phyloP scores from a whole-genome alignment of 352 stramenopile species.

The Globisporangium emineosum region DNA sequence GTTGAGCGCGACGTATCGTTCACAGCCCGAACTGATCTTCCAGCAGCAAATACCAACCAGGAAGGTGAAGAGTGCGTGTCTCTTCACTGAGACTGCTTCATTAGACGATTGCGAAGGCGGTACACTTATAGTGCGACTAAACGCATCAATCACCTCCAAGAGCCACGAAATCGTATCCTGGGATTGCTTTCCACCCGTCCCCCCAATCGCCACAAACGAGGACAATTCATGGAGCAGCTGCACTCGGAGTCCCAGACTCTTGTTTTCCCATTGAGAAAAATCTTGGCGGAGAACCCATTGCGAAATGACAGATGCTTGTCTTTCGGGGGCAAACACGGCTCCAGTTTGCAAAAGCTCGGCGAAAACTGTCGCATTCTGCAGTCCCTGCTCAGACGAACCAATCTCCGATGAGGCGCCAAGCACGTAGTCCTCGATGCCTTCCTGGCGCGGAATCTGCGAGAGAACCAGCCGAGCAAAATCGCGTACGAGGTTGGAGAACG shows the following conservation, averaged over 20 bases:
- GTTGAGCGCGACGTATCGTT: slow-evolving; percentile 1
- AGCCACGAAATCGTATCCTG: slow-evolving; percentile 17
- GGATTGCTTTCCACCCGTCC: slow-evolving; percentile 1
- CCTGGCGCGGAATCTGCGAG: slow-evolving; percentile 9
- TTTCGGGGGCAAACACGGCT: slow-evolving; percentile 7
- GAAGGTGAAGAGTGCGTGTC: slow-evolving; percentile 17
- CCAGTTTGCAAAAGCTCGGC: slow-evolving; percentile 12
- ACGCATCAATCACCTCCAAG: slow-evolving; percentile 14
- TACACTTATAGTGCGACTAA: slow-evolving; percentile 3
- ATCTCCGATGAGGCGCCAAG: not conserved
- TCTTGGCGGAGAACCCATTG: slow-evolving; percentile 22
- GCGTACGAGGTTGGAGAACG: not conserved
- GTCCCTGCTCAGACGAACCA: not conserved
- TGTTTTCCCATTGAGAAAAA: slow-evolving; percentile 12
- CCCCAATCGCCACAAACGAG: slow-evolving; percentile 5
- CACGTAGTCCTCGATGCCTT: slow-evolving; percentile 12
- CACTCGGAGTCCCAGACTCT: not conserved
- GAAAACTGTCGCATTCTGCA: slow-evolving; percentile 12
- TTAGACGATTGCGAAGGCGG: not conserved
- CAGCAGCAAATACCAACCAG: slow-evolving; percentile 10
- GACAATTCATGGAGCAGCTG: slow-evolving; percentile 13
- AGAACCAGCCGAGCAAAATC: slow-evolving; percentile 11
- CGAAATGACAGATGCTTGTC: slow-evolving; percentile 9
- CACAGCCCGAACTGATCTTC: slow-evolving; percentile 5
- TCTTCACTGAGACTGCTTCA: not conserved